Conservation (phyloP, 768 basidiomycete species). For the Lactarius quietus region DNA sequence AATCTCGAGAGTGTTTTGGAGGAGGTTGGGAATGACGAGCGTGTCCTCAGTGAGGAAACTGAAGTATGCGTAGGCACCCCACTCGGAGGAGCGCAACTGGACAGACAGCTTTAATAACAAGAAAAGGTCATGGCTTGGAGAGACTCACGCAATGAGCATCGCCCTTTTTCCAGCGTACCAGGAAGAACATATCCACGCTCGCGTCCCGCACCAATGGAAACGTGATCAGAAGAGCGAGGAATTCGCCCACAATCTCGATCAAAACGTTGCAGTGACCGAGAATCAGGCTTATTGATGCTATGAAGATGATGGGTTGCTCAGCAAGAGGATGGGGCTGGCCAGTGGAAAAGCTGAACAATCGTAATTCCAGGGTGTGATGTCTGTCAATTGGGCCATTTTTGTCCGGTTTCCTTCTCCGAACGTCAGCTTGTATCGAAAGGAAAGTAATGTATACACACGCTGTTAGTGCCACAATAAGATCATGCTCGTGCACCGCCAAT, state of each 20-base stretch:
- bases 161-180: slow-evolving; percentile 33
- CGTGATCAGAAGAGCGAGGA: slow-evolving; percentile 19
- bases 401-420: slow-evolving; percentile 8
- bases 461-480: slow-evolving; percentile 21
- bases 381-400: neutral
- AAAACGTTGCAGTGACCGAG: slow-evolving; percentile 17
- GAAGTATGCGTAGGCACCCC: slow-evolving; percentile 29
- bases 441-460: slow-evolving; percentile 10
- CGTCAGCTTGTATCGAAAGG: neutral
- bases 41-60: slow-evolving; percentile 29
- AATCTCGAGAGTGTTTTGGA: slow-evolving; percentile 28
- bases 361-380: slow-evolving; percentile 16
- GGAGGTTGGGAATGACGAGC: slow-evolving; percentile 30
- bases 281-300: slow-evolving; percentile 10
- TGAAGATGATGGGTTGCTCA: slow-evolving; percentile 14
- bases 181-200: slow-evolving; percentile 23
- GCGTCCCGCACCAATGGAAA: slow-evolving; percentile 16
- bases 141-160: slow-evolving; percentile 27
- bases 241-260: slow-evolving; percentile 25
- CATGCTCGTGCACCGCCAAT: slow-evolving; percentile 23
- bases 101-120: neutral
- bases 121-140: neutral
- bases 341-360: slow-evolving; percentile 21
- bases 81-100: slow-evolving; percentile 20
- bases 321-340: slow-evolving; percentile 22